These are phyloP conservation scores for Entophlyctis luteolus DNA, from an alignment of 192 early-diverging fungal species.

Conservation along the genomic window DNA sequence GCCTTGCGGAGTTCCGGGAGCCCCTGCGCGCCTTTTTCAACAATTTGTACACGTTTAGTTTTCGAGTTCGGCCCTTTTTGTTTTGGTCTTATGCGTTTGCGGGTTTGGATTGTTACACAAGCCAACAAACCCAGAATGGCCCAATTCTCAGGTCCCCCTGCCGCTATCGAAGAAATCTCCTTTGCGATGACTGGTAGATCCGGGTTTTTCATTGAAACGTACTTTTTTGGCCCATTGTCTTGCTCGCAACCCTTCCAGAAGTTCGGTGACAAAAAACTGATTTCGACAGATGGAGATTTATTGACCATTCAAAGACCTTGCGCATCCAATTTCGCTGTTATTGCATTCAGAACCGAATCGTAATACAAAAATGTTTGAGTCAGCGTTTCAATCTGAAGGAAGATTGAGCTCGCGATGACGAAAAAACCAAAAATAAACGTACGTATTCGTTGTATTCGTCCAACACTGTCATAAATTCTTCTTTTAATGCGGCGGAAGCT, in stretches of 20 bases:
- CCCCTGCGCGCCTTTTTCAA: conserved; percentile 7
- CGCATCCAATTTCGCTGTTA: conserved; percentile 15
- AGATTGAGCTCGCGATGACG: not conserved
- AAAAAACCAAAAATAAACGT: not conserved
- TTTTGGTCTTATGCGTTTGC: not conserved
- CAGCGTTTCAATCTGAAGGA: conserved; percentile 15
- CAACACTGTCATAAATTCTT: conserved; percentile 25
- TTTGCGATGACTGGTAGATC: not conserved
- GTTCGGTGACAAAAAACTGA: not conserved
- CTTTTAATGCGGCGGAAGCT: conserved; percentile 9
- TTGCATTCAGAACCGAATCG: conserved; percentile 19
- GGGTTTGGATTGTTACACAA: not conserved
- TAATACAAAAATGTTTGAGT: conserved; percentile 27
- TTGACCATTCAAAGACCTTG: conserved; percentile 8
- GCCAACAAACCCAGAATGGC: conserved; percentile 1
- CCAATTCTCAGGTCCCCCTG: conserved; percentile 14
- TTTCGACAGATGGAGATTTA: not conserved
- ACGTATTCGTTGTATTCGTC: conserved; percentile 25
- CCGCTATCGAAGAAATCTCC: conserved; percentile 12
- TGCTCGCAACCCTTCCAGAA: not conserved
- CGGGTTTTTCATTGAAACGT: conserved; percentile 16
- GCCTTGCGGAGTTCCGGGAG: conserved; percentile 16
- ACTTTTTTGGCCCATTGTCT: not conserved
- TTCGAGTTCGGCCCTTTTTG: not conserved
- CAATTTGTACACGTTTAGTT: conserved; percentile 9